A percentile compares a stretch with the other conserved stretches of the same genome.
These are phyloP conservation scores for Podospora pseudopauciseta DNA, from an alignment of 495 filamentous ascomycete species.

Conservation along the genomic window DNA sequence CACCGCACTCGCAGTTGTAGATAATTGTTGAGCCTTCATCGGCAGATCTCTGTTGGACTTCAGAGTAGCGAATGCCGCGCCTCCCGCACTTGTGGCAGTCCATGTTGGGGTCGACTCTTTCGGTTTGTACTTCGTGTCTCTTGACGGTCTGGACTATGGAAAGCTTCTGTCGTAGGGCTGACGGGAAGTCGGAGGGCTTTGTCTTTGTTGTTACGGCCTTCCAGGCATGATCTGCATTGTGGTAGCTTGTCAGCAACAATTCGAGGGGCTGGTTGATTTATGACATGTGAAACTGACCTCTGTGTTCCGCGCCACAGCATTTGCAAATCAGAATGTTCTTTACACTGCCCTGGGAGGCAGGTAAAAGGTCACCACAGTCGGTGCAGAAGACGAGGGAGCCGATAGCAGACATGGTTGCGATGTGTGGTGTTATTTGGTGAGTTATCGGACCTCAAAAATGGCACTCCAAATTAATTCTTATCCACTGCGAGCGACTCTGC, in stretches of 20 bases:
- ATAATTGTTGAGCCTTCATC: constrained; percentile 94
- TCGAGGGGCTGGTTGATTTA: neutral
- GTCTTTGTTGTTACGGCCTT: constrained; percentile 77
- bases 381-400: constrained; percentile 92
- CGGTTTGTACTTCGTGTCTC: constrained; percentile 71
- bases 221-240: constrained; percentile 65
- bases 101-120: constrained; percentile 62
- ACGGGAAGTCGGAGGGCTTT: constrained; percentile 84
- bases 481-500: constrained; percentile 1
- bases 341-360: constrained; percentile 67
- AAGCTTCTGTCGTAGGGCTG: constrained; percentile 73
- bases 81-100: constrained; percentile 78
- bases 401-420: constrained; percentile 68
- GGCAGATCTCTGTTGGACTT: constrained; percentile 82
- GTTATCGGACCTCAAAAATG: neutral
- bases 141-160: constrained; percentile 82
- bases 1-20: constrained; percentile 78
- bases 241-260: neutral
- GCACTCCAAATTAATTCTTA: neutral
- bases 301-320: constrained; percentile 78
- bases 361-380: constrained; percentile 87
- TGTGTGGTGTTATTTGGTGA: constrained; percentile 1
- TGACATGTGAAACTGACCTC: constrained; percentile 52
- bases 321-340: constrained; percentile 75
- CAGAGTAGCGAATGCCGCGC: constrained; percentile 78